Conservation (phyloP, 2,329 filamentous ascomycete species). For the Ophioceras dolichostomum region DNA sequence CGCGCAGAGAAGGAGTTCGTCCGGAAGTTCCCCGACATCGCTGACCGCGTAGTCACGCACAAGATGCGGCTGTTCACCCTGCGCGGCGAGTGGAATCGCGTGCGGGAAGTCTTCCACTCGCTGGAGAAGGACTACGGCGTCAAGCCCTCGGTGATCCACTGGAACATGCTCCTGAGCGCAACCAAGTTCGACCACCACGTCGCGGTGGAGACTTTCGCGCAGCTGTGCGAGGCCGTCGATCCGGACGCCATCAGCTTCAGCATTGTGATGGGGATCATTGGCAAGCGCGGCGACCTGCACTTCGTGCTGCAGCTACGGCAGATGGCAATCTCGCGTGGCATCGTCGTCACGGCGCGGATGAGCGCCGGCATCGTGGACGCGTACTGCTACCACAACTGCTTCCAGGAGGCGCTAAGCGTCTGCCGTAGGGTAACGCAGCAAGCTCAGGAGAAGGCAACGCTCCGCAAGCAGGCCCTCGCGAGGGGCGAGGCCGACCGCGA, state of each 20-base stretch:
- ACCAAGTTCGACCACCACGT: constrained; percentile 57
- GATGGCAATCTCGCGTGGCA: constrained; percentile 39
- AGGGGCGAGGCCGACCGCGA: neutral
- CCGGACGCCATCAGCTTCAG: constrained; percentile 57
- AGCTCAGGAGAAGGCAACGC: neutral
- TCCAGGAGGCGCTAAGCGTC: constrained; percentile 29
- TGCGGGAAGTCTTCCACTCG: constrained; percentile 48
- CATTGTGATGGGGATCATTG: constrained; percentile 61
- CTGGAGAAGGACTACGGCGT: constrained; percentile 43
- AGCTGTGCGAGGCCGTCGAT: constrained; percentile 33
- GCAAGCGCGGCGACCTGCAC: constrained; percentile 60
- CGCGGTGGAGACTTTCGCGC: constrained; percentile 50
- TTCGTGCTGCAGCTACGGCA: constrained; percentile 53
- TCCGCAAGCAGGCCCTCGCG: neutral
- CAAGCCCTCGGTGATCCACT: constrained; percentile 46
- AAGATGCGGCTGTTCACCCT: constrained; percentile 62
- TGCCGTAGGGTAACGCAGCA: neutral
- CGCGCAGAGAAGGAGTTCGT: constrained; percentile 32
- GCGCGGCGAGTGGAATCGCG: constrained; percentile 48
- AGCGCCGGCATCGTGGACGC: constrained; percentile 54
- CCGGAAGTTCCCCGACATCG: constrained; percentile 14
- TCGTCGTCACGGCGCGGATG: constrained; percentile 44
- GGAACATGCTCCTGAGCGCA: constrained; percentile 68
- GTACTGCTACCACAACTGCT: constrained; percentile 45
- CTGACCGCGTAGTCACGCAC: constrained; percentile 32